Conservation (phyloP, 345 rosid species). For the Adansonia digitata region DNA sequence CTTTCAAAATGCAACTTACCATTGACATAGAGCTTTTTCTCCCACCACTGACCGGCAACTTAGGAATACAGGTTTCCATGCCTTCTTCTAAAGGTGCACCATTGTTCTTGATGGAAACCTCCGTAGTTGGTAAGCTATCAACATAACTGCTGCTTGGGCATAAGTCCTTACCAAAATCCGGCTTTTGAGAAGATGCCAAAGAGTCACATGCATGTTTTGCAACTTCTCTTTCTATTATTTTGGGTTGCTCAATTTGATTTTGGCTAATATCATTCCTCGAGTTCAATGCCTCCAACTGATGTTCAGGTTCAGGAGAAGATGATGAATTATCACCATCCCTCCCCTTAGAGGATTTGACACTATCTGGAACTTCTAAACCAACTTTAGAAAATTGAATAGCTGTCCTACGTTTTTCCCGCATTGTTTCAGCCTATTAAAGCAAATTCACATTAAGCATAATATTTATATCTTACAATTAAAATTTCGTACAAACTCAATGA, state of each 20-base stretch:
- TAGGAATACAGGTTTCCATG: constrained; percentile 6
- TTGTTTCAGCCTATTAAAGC: constrained; percentile 48
- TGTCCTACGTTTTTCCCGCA: constrained; percentile 53
- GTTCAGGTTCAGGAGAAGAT: constrained; percentile 15
- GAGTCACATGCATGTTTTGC: constrained; percentile 10
- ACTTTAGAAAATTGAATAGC: constrained; percentile 52
- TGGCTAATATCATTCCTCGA: neutral
- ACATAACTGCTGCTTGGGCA: constrained; percentile 13
- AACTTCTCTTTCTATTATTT: constrained; percentile 15
- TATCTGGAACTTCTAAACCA: constrained; percentile 38
- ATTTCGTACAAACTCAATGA: constrained; percentile 4
- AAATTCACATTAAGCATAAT: constrained; percentile 2
- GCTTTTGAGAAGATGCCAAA: constrained; percentile 17
- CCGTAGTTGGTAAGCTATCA: constrained; percentile 24
- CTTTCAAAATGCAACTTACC: constrained; percentile 33
- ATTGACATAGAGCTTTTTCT: constrained; percentile 12
- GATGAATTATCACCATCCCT: constrained; percentile 11
- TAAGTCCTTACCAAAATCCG: constrained; percentile 13
- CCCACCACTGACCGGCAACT: constrained; percentile 12
- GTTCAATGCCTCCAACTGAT: constrained; percentile 11
- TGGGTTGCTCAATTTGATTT: constrained; percentile 18
- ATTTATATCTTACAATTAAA: neutral
- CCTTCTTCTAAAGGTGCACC: constrained; percentile 4
- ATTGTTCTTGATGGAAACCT: constrained; percentile 16
- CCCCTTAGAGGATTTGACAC: constrained; percentile 21